Evolutionary conservation across 371 early-diverging fungal genomes (phyloP).

Genomic region (Mortierella sp.): DNA sequence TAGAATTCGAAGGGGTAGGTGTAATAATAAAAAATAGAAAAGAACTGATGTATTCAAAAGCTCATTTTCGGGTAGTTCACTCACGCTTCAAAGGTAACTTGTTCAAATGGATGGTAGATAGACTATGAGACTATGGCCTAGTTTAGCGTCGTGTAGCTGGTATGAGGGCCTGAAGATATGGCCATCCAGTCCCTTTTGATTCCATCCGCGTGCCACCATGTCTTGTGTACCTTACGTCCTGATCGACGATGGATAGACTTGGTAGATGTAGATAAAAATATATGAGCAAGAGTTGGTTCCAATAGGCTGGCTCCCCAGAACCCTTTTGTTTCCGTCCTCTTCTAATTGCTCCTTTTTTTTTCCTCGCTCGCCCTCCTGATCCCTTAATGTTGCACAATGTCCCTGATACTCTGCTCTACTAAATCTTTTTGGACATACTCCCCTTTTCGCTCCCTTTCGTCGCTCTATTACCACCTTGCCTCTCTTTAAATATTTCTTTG

Average conservation of each 20-base stretch:
- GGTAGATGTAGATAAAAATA: no score
- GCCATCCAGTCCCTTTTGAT: no score
- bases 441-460: constrained; percentile 14
- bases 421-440: constrained; percentile 5
- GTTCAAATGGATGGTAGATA: no score
- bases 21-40: no score
- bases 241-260: not conserved
- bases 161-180: not conserved
- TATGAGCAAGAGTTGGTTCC: no score
- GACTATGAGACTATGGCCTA: not conserved
- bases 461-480: not conserved
- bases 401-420: not conserved
- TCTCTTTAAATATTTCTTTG: not conserved
- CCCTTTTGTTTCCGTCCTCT: not conserved
- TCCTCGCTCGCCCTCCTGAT: not conserved
- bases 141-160: no score
- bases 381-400: not conserved
- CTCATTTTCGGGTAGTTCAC: no score
- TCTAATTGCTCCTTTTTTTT: not conserved
- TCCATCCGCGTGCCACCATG: not conserved
- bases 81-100: no score
- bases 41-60: no score
- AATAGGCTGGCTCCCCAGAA: no score
- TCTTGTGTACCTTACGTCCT: not conserved
- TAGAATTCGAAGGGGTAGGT: no score